Evolutionary conservation across 176 grass and related monocot genomes (phyloP).

Genomic region (Melocanna baccifera): DNA sequence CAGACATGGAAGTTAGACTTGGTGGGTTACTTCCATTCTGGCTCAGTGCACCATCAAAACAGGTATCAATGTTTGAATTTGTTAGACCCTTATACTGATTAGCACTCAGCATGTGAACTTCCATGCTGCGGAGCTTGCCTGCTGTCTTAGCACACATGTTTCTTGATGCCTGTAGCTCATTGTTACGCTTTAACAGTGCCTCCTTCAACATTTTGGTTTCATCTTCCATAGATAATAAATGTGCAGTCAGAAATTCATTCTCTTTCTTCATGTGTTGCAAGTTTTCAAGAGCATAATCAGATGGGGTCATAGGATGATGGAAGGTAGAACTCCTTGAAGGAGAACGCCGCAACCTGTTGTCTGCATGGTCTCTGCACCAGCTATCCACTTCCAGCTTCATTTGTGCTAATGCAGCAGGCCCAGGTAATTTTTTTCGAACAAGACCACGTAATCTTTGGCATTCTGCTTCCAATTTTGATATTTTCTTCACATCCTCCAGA

Average conservation of each 20-base stretch:
- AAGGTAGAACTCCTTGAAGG: constrained; percentile 58
- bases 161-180: constrained; percentile 85
- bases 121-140: constrained; percentile 72
- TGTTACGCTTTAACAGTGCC: constrained; percentile 79
- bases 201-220: constrained; percentile 99
- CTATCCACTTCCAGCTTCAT: constrained; percentile 99
- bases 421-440: constrained; percentile 95
- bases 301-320: constrained; percentile 49
- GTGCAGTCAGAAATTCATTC: constrained; percentile 87
- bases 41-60: constrained; percentile 60
- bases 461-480: constrained; percentile 96
- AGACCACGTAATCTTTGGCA: constrained; percentile 95
- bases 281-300: constrained; percentile 68
- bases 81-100: constrained; percentile 61
- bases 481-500: constrained; percentile 88
- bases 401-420: constrained; percentile 90
- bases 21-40: constrained; percentile 87
- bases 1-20: constrained; percentile 96
- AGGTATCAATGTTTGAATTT: constrained; percentile 62
- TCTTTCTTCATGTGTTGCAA: constrained; percentile 83
- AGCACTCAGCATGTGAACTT: constrained; percentile 63
- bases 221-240: constrained; percentile 82
- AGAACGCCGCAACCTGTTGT: constrained; percentile 68
- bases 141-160: constrained; percentile 82
- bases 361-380: constrained; percentile 72